Conservation (phyloP, 306 rosid species). For the Cicer pinnatifidum region DNA sequence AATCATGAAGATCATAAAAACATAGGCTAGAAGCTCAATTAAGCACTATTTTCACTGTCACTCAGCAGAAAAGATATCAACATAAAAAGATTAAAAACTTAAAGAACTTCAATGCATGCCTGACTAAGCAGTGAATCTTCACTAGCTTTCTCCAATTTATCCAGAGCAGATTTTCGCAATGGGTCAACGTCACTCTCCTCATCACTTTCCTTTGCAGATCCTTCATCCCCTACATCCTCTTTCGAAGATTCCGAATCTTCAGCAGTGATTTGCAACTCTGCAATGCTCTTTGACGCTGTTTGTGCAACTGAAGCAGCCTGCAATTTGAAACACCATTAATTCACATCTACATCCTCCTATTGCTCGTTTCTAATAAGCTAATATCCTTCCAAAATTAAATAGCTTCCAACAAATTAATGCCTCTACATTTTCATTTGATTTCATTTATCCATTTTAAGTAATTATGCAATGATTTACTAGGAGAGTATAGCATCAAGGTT, state of each 20-base stretch:
- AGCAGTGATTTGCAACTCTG: slow-evolving; percentile 56
- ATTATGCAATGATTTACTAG: background rate
- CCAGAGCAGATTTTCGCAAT: slow-evolving; percentile 70
- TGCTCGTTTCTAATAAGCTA: background rate
- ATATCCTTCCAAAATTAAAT: slow-evolving; percentile 1
- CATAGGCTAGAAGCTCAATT: slow-evolving; percentile 31
- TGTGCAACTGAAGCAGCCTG: slow-evolving; percentile 92
- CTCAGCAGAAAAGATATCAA: slow-evolving; percentile 17
- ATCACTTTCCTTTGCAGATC: slow-evolving; percentile 55
- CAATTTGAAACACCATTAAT: slow-evolving; percentile 41
- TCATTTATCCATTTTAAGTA: background rate
- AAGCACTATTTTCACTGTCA: slow-evolving; percentile 19
- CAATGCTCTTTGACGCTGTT: slow-evolving; percentile 84
- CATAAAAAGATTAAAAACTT: slow-evolving; percentile 8
- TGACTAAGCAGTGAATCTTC: slow-evolving; percentile 83
- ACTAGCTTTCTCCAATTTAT: slow-evolving; percentile 90
- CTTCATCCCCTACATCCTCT: slow-evolving; percentile 62
- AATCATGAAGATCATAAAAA: slow-evolving; percentile 23
- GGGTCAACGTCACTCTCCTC: slow-evolving; percentile 58
- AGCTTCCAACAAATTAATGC: background rate
- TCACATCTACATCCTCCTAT: slow-evolving; percentile 24
- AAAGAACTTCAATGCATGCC: slow-evolving; percentile 54
- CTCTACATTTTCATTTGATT: slow-evolving; percentile 13
- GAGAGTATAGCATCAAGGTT: background rate
- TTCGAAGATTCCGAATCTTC: slow-evolving; percentile 64